Evolutionary conservation across 257 asterid genomes (phyloP), one percentile per base, ranked within the genome.

Genomic region (Rubia yunnanensis): DNA sequence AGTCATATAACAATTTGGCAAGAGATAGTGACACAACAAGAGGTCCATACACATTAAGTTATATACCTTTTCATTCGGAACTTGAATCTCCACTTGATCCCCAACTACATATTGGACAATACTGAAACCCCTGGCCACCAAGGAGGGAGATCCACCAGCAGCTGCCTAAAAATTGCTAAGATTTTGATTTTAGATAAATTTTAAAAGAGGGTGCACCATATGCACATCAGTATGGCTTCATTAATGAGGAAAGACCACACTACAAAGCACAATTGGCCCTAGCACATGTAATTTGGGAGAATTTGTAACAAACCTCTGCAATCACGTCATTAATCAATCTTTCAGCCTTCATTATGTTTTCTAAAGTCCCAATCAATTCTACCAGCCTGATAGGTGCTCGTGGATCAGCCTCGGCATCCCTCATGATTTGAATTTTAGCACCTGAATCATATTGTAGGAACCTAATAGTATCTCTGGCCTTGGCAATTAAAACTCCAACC

Each of bases 101-200:
- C 97, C 99, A 46, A 77, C 79, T 68, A 77, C 95, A 75, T 94
- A 83, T 74, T 87, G 94, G 36, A 75, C 88, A 63, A 86, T 78
- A 74, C 74, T 88, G 68, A 92, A 87, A 28, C 97, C 99, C 53
- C 95, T 85, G 57, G 99, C 99, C 74, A 89, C 94, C 74, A 92
- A 95, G 53, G 99, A 85, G 66, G 99, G 99, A 67, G 99, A 89
- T 66, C 99, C 99, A 63, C 99, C 99, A 68, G 96, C 99, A 81
- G 89, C 99, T 75, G 99, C 99, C 99, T 92, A 78, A 52, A 64
- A 56, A 53, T 36, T 64, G 46, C 26, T 68, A 20, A 53, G 48
- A 72, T 75, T n/a, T 70, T 35, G 69, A 60, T 28, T 61, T 30
- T 18, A 59, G 0, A 36, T 6, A 5, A 48, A 18, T 44, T 18